Evolutionary conservation across 2,329 filamentous ascomycete species (phyloP), one percentile per base, ranked within the genome.

Genomic region (Arthrobotrys conoides): DNA sequence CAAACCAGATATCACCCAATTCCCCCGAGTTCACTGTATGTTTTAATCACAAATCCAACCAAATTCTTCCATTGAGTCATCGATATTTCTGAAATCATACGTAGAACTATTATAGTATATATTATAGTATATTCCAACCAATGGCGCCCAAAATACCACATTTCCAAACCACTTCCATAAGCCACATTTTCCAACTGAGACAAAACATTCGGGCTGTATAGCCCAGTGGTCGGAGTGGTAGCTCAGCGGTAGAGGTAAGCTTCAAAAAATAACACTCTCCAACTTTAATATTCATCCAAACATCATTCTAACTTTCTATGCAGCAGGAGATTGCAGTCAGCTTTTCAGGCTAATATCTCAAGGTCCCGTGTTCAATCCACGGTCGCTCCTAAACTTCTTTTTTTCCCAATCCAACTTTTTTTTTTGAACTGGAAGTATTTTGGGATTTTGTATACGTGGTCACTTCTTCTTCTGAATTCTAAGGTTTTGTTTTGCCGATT

Each of bases 271-370:
- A n/a, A n/a, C n/a, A n/a, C 14, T 55, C 27, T 16, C 27, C 22
- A 33, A 33, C 4, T 10, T 3, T 30, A 27, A 18, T 22, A 10
- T 6, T 5, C 27, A 36, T 6, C 16, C 27, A 36, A 55, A 55
- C 27, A 36, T 5, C 9, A 18, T 30, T 10, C 51, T 66, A 68
- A 36, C 55, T 61, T 33, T 55, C 51, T 55, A 61, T 63, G 61
- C 65, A 68, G 67, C 59, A 66, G 66, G 59, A 63, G 46, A 65
- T 61, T 66, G 33, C 48, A 71, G 53, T 53, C 51, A 57, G 44
- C 44, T 46, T 46, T n/a, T 27, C 24, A 55, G 51, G 51, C 51
- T 18, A 55, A 55, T 33, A 55, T 55, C 51, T 55, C 51, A 55
- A 55, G 51, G 51, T 55, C 51, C 51, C 51, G 51, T 55, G 51